These are phyloP conservation scores for Solanum clarkiae DNA, from an alignment of 257 asterid genomes.

Conservation along the genomic window DNA sequence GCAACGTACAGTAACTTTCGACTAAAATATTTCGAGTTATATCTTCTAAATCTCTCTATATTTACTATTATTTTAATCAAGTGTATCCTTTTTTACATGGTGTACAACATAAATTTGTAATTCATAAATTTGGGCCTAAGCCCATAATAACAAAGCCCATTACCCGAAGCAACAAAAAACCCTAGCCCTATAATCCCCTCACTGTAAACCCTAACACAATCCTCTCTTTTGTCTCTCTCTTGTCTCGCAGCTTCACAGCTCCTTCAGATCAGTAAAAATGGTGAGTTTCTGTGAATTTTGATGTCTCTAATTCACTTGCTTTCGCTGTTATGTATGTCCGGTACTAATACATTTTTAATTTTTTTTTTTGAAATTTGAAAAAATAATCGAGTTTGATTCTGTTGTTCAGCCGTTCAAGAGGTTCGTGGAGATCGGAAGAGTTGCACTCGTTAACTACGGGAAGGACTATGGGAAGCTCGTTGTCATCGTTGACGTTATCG, in stretches of 20 bases:
- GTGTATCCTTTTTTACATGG: no score
- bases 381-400: not conserved
- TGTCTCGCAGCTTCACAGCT: not conserved
- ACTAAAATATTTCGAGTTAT: no score
- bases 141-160: not conserved
- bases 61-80: no score
- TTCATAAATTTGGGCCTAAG: not conserved
- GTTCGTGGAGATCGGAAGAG: slow-evolving; percentile 74
- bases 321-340: not conserved
- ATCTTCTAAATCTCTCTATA: no score
- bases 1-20: no score
- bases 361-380: not conserved
- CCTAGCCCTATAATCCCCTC: not conserved
- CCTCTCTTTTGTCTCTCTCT: not conserved
- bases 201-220: not conserved
- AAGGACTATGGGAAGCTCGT: slow-evolving; percentile 63
- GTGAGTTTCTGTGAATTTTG: not conserved
- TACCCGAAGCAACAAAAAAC: not conserved
- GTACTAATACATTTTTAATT: not conserved
- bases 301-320: not conserved
- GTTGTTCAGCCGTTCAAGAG: slow-evolving; percentile 66
- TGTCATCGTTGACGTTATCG: slow-evolving; percentile 54
- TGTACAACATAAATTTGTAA: no score
- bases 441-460: slow-evolving; percentile 66
- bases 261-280: slow-evolving; percentile 3